Evolutionary conservation across 2,329 filamentous ascomycete genomes (phyloP).

Genomic region (Ceratocystis colombiana): DNA sequence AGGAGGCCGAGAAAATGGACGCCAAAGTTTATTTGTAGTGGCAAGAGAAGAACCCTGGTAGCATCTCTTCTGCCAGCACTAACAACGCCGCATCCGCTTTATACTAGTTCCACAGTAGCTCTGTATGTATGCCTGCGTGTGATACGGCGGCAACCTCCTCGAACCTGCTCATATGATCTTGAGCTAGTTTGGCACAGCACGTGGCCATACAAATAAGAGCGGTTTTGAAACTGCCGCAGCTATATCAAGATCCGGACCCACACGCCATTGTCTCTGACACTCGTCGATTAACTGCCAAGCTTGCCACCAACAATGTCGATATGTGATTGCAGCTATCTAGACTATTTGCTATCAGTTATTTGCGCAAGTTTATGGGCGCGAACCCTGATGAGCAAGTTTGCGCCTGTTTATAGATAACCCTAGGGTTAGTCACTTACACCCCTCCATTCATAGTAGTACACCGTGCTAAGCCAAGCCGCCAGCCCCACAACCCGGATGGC

Average conservation of each 20-base stretch:
- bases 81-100: not conserved
- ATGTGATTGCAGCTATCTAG: not conserved
- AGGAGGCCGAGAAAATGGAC: not conserved
- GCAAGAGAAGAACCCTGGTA: not conserved
- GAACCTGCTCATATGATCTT: conserved; percentile 12
- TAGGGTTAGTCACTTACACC: conserved; percentile 24
- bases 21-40: not conserved
- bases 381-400: conserved; percentile 29
- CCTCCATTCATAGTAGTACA: not conserved
- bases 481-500: conserved; percentile 19
- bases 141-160: not conserved
- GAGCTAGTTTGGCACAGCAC: conserved; percentile 15
- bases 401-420: conserved; percentile 21
- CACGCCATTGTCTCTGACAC: too few species aligned
- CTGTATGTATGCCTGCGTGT: not conserved
- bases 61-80: not conserved
- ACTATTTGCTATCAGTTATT: conserved; percentile 7
- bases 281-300: not conserved
- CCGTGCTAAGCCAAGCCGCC: not conserved
- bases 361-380: conserved; percentile 23
- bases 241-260: not conserved
- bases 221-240: not conserved
- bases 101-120: not conserved
- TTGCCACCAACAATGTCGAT: not conserved
- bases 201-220: not conserved